These are phyloP conservation scores for Ceratobasidium sp. DNA, from an alignment of 1,284 basidiomycete species.

Conservation along the genomic window DNA sequence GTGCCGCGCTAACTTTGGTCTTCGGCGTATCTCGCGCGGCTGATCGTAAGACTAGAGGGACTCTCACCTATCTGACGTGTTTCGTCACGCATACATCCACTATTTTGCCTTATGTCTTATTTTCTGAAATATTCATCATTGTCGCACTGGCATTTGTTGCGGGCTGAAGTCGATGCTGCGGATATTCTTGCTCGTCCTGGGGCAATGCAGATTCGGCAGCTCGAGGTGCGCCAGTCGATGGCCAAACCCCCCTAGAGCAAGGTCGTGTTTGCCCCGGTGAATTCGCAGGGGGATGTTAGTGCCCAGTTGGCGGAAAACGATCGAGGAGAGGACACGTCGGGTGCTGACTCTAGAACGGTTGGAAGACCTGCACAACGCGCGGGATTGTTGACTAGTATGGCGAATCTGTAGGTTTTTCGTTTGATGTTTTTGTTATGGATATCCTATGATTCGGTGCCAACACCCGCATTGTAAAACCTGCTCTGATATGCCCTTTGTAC, in stretches of 20 bases:
- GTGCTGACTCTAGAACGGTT: neutral
- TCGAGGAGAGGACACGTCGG: slow-evolving; percentile 16
- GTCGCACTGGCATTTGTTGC: slow-evolving; percentile 48
- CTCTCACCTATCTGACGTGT: too few species aligned
- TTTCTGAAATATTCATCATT: slow-evolving; percentile 36
- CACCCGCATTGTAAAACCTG: neutral
- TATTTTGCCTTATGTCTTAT: too few species aligned
- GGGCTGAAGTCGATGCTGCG: slow-evolving; percentile 93
- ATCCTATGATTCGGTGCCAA: neutral
- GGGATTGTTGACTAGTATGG: slow-evolving; percentile 45
- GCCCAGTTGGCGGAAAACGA: slow-evolving; percentile 61
- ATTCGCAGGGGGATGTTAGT: slow-evolving; percentile 79
- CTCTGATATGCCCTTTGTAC: neutral
- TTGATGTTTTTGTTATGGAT: neutral
- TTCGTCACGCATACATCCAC: too few species aligned
- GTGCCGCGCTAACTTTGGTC: too few species aligned
- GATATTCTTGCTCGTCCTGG: slow-evolving; percentile 93
- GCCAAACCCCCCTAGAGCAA: slow-evolving; percentile 84
- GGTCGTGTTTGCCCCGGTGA: slow-evolving; percentile 96
- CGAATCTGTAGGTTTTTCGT: slow-evolving; percentile 13
- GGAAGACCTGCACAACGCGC: slow-evolving; percentile 14
- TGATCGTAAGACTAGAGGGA: too few species aligned
- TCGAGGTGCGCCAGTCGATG: slow-evolving; percentile 85
- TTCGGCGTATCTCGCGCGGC: too few species aligned
- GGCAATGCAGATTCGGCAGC: slow-evolving; percentile 96